Conservation (phyloP, 768 basidiomycete genomes). For the Coprinopsis marcescibilis region DNA sequence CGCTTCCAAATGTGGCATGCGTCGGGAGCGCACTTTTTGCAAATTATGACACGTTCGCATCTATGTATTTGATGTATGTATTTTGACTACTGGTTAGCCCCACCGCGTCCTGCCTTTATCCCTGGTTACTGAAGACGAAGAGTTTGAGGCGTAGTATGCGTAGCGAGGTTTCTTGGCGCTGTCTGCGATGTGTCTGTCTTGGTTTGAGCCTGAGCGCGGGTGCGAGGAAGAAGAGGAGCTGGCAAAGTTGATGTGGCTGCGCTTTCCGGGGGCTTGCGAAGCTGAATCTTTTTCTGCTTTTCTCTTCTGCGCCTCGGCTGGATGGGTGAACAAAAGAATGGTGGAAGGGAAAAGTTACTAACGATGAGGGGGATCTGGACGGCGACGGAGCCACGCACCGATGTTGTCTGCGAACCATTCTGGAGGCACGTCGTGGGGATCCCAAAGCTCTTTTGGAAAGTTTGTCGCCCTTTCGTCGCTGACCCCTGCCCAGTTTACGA, state of each 20-base stretch:
- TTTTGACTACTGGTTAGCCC: no score
- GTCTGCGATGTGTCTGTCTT: no score
- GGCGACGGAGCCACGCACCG: conserved; percentile 42
- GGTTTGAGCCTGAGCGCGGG: no score
- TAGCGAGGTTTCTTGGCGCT: no score
- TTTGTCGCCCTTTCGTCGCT: conserved; percentile 77
- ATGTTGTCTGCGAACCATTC: conserved; percentile 78
- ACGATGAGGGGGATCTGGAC: conserved; percentile 17
- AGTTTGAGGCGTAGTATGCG: no score
- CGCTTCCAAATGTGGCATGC: no score
- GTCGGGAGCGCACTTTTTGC: no score
- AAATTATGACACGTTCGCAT: no score
- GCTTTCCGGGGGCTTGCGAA: conserved; percentile 47
- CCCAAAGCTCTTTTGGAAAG: conserved; percentile 72
- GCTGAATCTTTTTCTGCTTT: conserved; percentile 57
- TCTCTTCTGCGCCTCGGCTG: conserved; percentile 59
- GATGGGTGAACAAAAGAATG: conserved; percentile 10
- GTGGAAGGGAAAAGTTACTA: conserved; percentile 17
- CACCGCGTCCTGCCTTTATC: no score
- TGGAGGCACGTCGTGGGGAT: conserved; percentile 53
- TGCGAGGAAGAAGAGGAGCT: conserved; percentile 12
- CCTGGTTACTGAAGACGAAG: no score
- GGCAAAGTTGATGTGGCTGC: conserved; percentile 61
- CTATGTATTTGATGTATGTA: no score
- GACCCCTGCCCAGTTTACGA: conserved; percentile 91